Evolutionary conservation across 1,139 yeast species (phyloP).

Genomic region (Yamadazyma diospyri): DNA sequence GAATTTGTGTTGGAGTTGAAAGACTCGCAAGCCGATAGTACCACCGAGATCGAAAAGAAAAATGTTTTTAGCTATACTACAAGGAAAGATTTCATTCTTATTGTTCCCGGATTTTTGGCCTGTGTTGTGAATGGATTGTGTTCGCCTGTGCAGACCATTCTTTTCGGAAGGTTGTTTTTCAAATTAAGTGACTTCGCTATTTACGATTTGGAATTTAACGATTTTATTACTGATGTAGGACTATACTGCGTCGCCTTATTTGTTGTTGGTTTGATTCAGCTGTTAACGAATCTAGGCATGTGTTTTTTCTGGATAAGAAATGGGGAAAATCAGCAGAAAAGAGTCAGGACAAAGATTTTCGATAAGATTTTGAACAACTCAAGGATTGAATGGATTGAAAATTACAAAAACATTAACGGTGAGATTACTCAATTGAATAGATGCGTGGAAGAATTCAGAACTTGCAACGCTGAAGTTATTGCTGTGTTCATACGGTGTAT

Average conservation of each 20-base stretch:
- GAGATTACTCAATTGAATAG: slow-evolving; percentile 63
- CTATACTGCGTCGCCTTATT: slow-evolving; percentile 52
- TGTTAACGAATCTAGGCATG: slow-evolving; percentile 53
- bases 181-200: slow-evolving; percentile 38
- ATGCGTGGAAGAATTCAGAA: slow-evolving; percentile 73
- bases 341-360: slow-evolving; percentile 43
- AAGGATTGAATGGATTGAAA: slow-evolving; percentile 58
- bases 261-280: slow-evolving; percentile 53
- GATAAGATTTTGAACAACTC: slow-evolving; percentile 12
- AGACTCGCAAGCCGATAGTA: slow-evolving; percentile 1
- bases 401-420: slow-evolving; percentile 52
- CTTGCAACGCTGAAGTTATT: slow-evolving; percentile 65
- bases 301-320: slow-evolving; percentile 61
- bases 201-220: slow-evolving; percentile 22
- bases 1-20: slow-evolving; percentile 9
- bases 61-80: slow-evolving; percentile 26
- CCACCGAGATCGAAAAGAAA: slow-evolving; percentile 6
- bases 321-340: slow-evolving; percentile 67
- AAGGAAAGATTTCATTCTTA: slow-evolving; percentile 20
- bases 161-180: slow-evolving; percentile 64
- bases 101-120: slow-evolving; percentile 21
- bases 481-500: slow-evolving; percentile 54
- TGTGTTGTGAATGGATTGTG: slow-evolving; percentile 45
- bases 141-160: slow-evolving; percentile 60
- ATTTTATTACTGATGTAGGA: slow-evolving; percentile 43